Base-by-base conservation (phyloP, 257 asterid species). In the Rhazya stricta region DNA sequence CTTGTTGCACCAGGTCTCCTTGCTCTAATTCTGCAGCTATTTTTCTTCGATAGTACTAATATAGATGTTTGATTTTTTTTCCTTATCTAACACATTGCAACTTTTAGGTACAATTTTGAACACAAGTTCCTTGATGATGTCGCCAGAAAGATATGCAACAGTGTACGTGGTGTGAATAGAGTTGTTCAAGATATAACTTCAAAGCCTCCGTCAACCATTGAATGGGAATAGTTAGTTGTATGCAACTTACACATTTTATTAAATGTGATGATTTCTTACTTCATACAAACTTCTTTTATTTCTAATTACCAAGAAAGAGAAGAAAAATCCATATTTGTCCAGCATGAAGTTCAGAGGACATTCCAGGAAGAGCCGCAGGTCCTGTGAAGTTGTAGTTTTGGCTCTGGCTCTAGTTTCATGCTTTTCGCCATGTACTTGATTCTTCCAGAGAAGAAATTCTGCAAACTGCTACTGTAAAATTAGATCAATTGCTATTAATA, bases 131-230 rank as follows among this genome's bases (percentile, higher is more conserved):
- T 95, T 4, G 90, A 82, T 30, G 94, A 95, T 10, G 82, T 95
- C 13, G 89, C 99, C 1, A 88, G 92, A 25, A 95, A 79, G 91
- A 95, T 95, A 39, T 92, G 97, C 96, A 95, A 95, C 61, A 91
- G 90, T 75, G 98, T 95, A 42, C 89, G 88, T 0, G 96, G 98
- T 29, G 98, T 95, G n/a, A 95, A 95, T 67, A 88, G 97, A 71
- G 98, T 95, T 86, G 96, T 95, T 80, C 92, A 89, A 36, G 99
- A 95, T 79, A 87, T 95, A 62, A 95, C 98, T 8, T 92, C 98
- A n/a, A 95, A 95, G 85, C 99, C 99, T 81, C 98, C 99, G 16
- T 90, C 99, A 7, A 95, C 99, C 9, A 95, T 95, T 69, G 99
- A 95, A 83, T 95, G 99, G 98, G 98, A 95, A 82, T 95, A 82